Base-by-base conservation (phyloP, 139 green algal genomes). In the Coccomyxa sp. region DNA sequence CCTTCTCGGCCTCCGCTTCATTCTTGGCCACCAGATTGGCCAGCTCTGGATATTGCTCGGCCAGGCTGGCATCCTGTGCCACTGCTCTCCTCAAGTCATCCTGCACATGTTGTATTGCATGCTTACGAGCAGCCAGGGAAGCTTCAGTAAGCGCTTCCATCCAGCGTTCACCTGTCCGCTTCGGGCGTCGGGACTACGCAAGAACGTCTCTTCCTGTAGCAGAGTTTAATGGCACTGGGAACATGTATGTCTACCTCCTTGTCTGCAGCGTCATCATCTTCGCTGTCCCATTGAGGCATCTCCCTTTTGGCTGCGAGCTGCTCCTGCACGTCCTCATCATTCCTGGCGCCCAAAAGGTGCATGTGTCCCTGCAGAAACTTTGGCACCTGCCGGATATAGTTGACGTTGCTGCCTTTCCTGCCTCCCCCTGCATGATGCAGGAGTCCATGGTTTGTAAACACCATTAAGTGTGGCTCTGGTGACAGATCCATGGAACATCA, bases 331-430 rank as follows among this genome's bases (percentile, higher is more conserved):
- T 18, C 69, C 35, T 68, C 36, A 27, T 74, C 79, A 35, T 8
- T 70, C 78, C 18, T 70, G 78, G 81, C 81, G 27, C 85, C 84
- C 39, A 95, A 74, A 74, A 95, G 75, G 82, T 95, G 89, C 29
- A 86, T 77, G 75, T 95, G 93, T 35, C 83, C 77, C 72, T 95
- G 88, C 55, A 95, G 81, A 68, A 95, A 95, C 78, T 94, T 95
- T 44, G 91, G 91, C 24, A 93, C 79, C 18, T 92, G 85, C 2
- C 87, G 79, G 14, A 87, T 44, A 74, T 86, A 93, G 2, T 39
- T 74, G 0, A 93, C 54, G 68, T 93, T 80, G 4, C 55, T 54
- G 27, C 82, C 83, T 7, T 64, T 70, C 37, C 82, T 86, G 78
- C 55, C 74, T 4, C 79, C 70, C 37, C 76, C 70, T 78, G 64